Conservation (phyloP, 2,329 filamentous ascomycete genomes). For the Davidsoniella virescens region DNA sequence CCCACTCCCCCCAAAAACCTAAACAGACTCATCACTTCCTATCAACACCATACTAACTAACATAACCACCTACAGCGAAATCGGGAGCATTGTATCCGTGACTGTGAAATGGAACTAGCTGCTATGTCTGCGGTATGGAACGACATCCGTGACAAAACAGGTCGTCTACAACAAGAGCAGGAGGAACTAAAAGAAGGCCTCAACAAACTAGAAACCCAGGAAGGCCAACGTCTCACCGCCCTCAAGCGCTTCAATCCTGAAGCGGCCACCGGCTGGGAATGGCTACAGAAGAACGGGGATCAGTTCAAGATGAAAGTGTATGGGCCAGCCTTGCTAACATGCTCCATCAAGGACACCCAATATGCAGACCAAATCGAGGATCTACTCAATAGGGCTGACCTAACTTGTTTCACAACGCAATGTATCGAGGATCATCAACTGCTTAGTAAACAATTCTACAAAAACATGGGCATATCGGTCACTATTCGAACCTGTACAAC, state of each 20-base stretch:
- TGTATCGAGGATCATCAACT: constrained; percentile 57
- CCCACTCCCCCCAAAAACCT: neutral
- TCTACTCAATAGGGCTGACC: constrained; percentile 33
- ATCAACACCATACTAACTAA: constrained; percentile 14
- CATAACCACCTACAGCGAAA: constrained; percentile 20
- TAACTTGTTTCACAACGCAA: constrained; percentile 60
- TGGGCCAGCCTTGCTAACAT: constrained; percentile 65
- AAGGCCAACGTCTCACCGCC: constrained; percentile 55
- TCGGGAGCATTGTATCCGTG: constrained; percentile 34
- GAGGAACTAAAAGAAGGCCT: constrained; percentile 31
- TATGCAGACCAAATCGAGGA: constrained; percentile 43
- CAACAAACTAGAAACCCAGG: constrained; percentile 50
- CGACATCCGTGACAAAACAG: constrained; percentile 28
- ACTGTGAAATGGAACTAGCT: constrained; percentile 30
- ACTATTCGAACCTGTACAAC: constrained; percentile 48
- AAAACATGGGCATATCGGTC: constrained; percentile 49
- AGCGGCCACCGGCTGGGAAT: constrained; percentile 56
- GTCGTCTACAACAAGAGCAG: constrained; percentile 18
- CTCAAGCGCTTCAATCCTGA: constrained; percentile 47
- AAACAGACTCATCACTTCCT: neutral
- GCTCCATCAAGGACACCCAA: constrained; percentile 56
- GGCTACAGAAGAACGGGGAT: constrained; percentile 57
- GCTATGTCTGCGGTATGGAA: no score
- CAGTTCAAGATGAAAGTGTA: constrained; percentile 62
- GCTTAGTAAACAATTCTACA: constrained; percentile 49